phyloP scores from a whole-genome alignment of 2,329 filamentous ascomycete species.

The Pseudogymnoascus sp. region DNA sequence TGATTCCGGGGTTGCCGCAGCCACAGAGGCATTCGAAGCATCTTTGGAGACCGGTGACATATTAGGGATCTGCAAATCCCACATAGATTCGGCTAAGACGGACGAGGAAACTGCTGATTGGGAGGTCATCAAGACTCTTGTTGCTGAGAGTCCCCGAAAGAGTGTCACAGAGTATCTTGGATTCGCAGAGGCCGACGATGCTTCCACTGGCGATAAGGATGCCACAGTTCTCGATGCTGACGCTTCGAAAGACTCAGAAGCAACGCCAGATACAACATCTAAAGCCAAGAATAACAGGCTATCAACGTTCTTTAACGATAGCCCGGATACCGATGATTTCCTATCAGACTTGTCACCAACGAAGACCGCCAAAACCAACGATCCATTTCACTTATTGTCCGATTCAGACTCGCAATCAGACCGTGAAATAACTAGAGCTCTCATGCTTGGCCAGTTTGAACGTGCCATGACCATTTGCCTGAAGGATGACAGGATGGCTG shows the following conservation, averaged over 20 bases:
- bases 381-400: slow-evolving; percentile 83
- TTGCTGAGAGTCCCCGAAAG: slow-evolving; percentile 75
- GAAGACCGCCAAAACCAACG: slow-evolving; percentile 87
- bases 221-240: slow-evolving; percentile 27
- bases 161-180: slow-evolving; percentile 84
- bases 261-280: slow-evolving; percentile 38
- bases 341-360: slow-evolving; percentile 75
- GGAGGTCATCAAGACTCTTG: slow-evolving; percentile 85
- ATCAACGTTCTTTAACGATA: slow-evolving; percentile 75
- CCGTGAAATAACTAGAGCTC: slow-evolving; percentile 73
- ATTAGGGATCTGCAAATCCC: slow-evolving; percentile 67
- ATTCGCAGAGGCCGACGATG: slow-evolving; percentile 57
- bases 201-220: slow-evolving; percentile 42
- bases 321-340: slow-evolving; percentile 72
- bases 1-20: slow-evolving; percentile 74
- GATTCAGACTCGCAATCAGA: slow-evolving; percentile 79
- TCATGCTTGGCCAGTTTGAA: slow-evolving; percentile 86
- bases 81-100: slow-evolving; percentile 64
- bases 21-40: slow-evolving; percentile 80
- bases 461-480: slow-evolving; percentile 84
- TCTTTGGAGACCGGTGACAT: slow-evolving; percentile 73
- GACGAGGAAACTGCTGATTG: slow-evolving; percentile 95
- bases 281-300: slow-evolving; percentile 50
- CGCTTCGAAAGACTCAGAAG: slow-evolving; percentile 38
- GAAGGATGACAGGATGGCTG: slow-evolving; percentile 80